Evolutionary conservation across 1,284 basidiomycete species (phyloP), one percentile per base, ranked within the genome.

Genomic region (Trametes polyzona): DNA sequence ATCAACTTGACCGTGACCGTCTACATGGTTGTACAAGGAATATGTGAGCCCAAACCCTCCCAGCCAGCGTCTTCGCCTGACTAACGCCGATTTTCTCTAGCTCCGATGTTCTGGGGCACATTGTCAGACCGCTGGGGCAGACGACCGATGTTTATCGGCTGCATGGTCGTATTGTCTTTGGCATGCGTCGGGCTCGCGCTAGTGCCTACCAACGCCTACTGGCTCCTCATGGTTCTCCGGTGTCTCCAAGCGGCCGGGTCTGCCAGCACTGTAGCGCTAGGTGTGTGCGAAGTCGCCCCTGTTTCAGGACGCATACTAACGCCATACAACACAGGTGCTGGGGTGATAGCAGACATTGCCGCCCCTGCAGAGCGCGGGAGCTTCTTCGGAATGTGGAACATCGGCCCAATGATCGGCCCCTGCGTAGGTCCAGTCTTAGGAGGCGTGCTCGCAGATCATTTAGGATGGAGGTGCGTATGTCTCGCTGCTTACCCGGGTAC

Each of bases 1-100:
- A 89, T 92, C 41, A 91, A 93, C 65, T 67, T 93, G 32, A 90
- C 89, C 0, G 87, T 93, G 26, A 92, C 90, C 0, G 81, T 89
- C 54, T 91, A 92, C 69, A 86, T 92, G 83, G 74, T 92, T 29
- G 74, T 92, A 24, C 91, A 94, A 73, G 90, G 86, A 19, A 71
- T 90, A 40, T 81, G 88, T 88, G 62, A 59, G 62, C 24, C 17
- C 27, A 17, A 14, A 23, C 16, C 24, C 10, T 39, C 4, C 10
- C 17, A 37, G 19, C 14, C 5, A 11, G n/a, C 12, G 7, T 10
- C n/a, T n/a, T n/a, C n/a, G n/a, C 17, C n/a, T 10, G 19, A 21
- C 37, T 50, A 1, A 32, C 11, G 5, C 37, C 29, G 9, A 10
- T 6, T 16, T 4, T 35, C 12, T 8, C 17, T 46, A 78, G 76